These are phyloP conservation scores for Ceratobasidium papillatum DNA, from an alignment of 1,284 basidiomycete species.

Conservation along the genomic window DNA sequence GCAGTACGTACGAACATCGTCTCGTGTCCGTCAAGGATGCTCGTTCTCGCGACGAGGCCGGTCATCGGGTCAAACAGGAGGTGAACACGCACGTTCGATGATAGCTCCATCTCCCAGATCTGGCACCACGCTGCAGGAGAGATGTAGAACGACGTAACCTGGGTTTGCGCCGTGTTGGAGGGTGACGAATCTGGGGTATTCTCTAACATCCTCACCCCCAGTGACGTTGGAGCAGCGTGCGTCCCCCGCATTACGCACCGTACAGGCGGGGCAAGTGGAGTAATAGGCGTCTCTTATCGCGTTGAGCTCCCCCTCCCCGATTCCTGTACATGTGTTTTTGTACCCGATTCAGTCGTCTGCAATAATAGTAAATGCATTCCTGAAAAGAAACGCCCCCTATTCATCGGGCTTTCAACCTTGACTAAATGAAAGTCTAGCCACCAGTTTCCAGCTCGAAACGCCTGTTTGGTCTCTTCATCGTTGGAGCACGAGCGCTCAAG, in stretches of 20 bases:
- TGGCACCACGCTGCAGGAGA: too few relatives aligned
- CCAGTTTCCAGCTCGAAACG: not conserved
- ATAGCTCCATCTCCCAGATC: not conserved
- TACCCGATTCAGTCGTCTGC: not conserved
- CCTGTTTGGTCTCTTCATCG: not conserved
- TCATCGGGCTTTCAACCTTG: not conserved
- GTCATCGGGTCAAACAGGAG: not conserved
- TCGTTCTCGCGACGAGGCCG: not conserved
- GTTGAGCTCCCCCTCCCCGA: not conserved
- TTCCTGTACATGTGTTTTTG: not conserved
- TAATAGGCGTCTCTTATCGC: constrained; percentile 2
- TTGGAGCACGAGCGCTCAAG: not conserved
- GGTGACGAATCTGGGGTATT: constrained; percentile 3
- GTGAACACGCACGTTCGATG: constrained; percentile 22
- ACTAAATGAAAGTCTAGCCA: not conserved
- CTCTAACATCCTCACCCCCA: not conserved
- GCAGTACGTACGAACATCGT: too few relatives aligned
- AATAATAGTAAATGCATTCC: not conserved
- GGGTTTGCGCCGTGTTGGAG: not conserved
- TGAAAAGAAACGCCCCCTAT: not conserved
- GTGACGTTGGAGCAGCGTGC: constrained; percentile 15
- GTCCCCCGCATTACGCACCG: constrained; percentile 16
- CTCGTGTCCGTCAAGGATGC: not conserved
- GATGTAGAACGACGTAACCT: too few relatives aligned
- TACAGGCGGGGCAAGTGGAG: not conserved